Percentiles rank a stretch among this genome's conserved stretches.
These are phyloP conservation scores for Pseudogymnoascus destructans DNA, from an alignment of 2,329 filamentous ascomycete species.

Conservation along the genomic window DNA sequence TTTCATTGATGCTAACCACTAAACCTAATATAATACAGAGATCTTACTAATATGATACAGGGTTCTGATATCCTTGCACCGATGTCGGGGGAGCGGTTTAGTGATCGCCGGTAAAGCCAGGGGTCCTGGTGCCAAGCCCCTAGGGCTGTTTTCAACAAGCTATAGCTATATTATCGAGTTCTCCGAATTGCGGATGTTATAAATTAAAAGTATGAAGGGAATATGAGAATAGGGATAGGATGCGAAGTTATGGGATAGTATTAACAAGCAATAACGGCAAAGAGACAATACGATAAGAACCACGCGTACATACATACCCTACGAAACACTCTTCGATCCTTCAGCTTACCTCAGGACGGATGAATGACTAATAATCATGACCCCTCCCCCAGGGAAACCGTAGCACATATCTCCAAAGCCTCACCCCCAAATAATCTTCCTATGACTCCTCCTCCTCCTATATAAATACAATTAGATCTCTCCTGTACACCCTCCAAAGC, in stretches of 20 bases:
- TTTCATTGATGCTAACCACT: no score
- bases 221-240: background rate
- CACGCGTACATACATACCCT: background rate
- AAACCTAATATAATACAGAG: no score
- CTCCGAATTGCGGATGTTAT: no score
- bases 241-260: background rate
- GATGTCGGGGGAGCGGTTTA: no score
- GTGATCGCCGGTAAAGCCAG: no score
- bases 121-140: no score
- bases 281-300: background rate
- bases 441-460: background rate
- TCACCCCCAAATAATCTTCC: background rate
- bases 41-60: no score
- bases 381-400: background rate
- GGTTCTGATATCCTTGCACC: no score
- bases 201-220: no score
- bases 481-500: background rate
- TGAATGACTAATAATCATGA: constrained; percentile 1
- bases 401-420: background rate
- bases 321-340: background rate
- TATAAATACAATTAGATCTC: background rate
- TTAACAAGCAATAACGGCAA: background rate
- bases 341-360: background rate
- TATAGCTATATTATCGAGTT: background rate
- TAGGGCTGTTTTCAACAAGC: no score